Base-by-base conservation (phyloP, 306 rosid genomes). In the Crotalaria pallida region DNA sequence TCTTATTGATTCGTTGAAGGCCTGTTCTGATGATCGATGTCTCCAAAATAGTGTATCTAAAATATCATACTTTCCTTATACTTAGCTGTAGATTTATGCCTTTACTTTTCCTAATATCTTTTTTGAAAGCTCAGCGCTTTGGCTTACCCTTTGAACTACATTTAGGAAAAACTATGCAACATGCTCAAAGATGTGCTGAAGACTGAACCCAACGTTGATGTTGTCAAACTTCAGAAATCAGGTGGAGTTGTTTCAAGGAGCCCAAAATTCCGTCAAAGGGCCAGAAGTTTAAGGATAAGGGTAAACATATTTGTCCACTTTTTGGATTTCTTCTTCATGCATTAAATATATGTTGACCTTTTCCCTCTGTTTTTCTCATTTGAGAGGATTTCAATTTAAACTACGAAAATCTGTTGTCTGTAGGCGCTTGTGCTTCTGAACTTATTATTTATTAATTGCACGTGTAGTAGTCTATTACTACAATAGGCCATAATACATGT, bases 231-330 rank as follows among this genome's bases (percentile, higher is more conserved):
- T 79, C 97, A 94, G 71, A 91, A 81, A 77, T 94, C 99, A 5
- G 99, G 99, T 33, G 99, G 99, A 40, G 99, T 94, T 79, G 97
- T 94, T 78, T 81, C 94, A 41, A 87, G 99, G 75, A 91, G 85
- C 57, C 79, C 76, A 38, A 94, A 94, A 78, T 77, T 79, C 67
- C 92, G 97, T 59, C 91, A 94, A 71, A 87, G 85, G 62, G 60
- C 97, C 71, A 84, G 99, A 85, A 84, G 87, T 79, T 71, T 45
- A 64, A 84, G 94, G 89, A 94, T 91, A 74, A 85, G 97, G 87
- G 99, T 88, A 84, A 77, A 58, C 51, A 40, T 31, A 24, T 65
- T 55, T 67, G 34, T 67, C 53, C 15, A 13, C 21, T 61, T 40
- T 55, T n/a, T 44, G 26, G 43, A 22, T 75, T 23, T 71, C 23